Evolutionary conservation across 2,329 filamentous ascomycete species (phyloP), one percentile per base, ranked within the genome.

Genomic region (Colletotrichum tabaci): DNA sequence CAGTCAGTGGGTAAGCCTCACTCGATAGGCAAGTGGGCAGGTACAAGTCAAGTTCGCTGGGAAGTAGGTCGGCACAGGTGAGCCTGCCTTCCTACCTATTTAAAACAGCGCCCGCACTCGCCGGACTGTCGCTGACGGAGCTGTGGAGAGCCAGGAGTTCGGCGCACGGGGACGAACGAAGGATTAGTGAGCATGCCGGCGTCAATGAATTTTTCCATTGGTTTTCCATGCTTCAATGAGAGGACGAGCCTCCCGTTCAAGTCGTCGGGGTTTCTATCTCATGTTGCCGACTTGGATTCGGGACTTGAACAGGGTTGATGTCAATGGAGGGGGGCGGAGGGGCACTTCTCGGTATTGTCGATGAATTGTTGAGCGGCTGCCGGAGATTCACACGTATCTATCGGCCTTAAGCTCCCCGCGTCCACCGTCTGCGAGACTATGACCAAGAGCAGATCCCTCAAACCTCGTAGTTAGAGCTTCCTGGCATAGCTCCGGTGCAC

Each of bases 251-350:
- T 40, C 26, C 44, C 52, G 44, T 58, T 35, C 21, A 35, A 55
- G 58, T 68, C 46, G 50, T 58, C 65, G 65, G 69, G 52, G 21
- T 60, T 64, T 46, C 12, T n/a, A 26, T 18, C 38, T 40, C 13
- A 42, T 46, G 21, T 47, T n/a, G 49, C 21, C 46, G 46, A 10
- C 61, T 35, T 46, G 58, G 35, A n/a, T 53, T 30, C n/a, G 52
- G 49, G 55, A 64, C 58, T 64, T 69, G 65, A 67, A 69, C 69
- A 72, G 65, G 69, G 69, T 68, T 72, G 69, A 72, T 72, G 69
- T 69, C 69, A 72, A 72, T 68, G 66, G 65, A 72, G 65, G 65
- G 69, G 65, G 30, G 46, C 57, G 44, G 63, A 67, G 69, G 65
- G 65, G 53, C 64, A 62, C 23, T 63, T 30, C 61, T 71, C 58